phyloP scores from a whole-genome alignment of 2,329 filamentous ascomycete genomes.

The Monilinia polystroma region DNA sequence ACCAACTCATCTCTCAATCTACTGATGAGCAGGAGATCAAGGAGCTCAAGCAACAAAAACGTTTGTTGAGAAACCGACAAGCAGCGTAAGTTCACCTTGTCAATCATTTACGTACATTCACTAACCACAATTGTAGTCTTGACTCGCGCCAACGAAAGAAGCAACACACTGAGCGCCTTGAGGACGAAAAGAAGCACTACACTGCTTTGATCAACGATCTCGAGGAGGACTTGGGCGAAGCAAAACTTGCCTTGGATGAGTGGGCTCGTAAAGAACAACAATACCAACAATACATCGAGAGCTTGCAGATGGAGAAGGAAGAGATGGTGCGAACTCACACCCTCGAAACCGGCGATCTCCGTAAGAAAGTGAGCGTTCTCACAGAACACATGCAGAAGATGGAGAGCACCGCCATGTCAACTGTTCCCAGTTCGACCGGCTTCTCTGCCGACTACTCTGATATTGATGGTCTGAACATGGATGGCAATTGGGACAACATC shows the following conservation, averaged over 20 bases:
- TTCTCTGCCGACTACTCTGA: conserved; percentile 73
- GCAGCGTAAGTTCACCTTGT: conserved; percentile 70
- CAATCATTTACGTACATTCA: conserved; percentile 26
- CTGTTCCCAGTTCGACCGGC: conserved; percentile 56
- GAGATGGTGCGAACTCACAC: conserved; percentile 87
- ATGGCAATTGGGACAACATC: conserved; percentile 78
- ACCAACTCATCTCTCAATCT: conserved; percentile 83
- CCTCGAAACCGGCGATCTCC: conserved; percentile 83
- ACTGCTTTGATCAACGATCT: conserved; percentile 72
- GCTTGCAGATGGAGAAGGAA: conserved; percentile 81
- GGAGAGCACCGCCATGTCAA: conserved; percentile 58
- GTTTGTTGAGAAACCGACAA: conserved; percentile 89
- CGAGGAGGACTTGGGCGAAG: conserved; percentile 71
- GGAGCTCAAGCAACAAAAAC: conserved; percentile 97
- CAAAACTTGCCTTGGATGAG: conserved; percentile 69
- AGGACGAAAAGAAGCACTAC: conserved; percentile 94
- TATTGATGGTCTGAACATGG: conserved; percentile 82
- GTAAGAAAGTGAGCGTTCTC: conserved; percentile 87
- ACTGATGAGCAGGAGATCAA: conserved; percentile 92
- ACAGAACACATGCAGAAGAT: conserved; percentile 69
- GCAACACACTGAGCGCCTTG: conserved; percentile 93
- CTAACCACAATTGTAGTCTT: conserved; percentile 56
- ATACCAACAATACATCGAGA: conserved; percentile 72
- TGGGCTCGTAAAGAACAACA: conserved; percentile 72
- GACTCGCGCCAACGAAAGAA: conserved; percentile 98